Evolutionary conservation across 345 rosid species (phyloP), one percentile per base, ranked within the genome.

Genomic region (Citrus maxima): DNA sequence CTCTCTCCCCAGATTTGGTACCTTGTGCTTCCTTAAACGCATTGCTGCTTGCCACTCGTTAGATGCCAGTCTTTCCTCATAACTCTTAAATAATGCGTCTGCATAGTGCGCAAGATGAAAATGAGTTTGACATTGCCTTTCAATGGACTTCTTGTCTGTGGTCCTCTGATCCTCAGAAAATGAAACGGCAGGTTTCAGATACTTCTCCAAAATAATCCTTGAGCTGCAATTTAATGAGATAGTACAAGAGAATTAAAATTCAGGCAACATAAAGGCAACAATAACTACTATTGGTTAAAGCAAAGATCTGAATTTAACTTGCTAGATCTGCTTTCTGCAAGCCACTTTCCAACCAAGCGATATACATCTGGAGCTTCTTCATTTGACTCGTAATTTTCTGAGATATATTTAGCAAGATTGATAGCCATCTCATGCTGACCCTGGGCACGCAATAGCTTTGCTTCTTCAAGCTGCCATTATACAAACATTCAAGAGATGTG

Each of bases 241-340:
- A 61, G 30, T 30, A 28, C 70, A 78, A 24, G 59, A 37, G 64
- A 76, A 78, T 62, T 80, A 74, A 35, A 77, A 73, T 28, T 80
- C 56, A 37, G 49, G 77, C 68, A 71, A 60, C 37, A 46, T 34
- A 65, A 80, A 65, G 12, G 30, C 32, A 76, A 79, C 25, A 30
- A 72, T 63, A 74, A 74, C 19, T 42, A 80, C 72, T 24, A 13
- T n/a, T 61, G 32, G 19, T 77, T 14, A 83, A 76, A 70, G 58
- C 25, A 56, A 80, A 74, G 77, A 65, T 77, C 69, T 51, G 67
- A 46, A 58, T 71, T 34, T 78, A 83, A 95, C 99, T 88, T 93
- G 99, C 98, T 93, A 78, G 98, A 92, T 92, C 99, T 86, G 80
- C 96, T 92, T 91, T 93, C 97, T 5, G 96, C 99, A 72, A 95